A percentile compares a stretch with the other conserved stretches of the same genome.
phyloP scores from a whole-genome alignment of 352 stramenopile species.

The Aphanomyces stellatus region DNA sequence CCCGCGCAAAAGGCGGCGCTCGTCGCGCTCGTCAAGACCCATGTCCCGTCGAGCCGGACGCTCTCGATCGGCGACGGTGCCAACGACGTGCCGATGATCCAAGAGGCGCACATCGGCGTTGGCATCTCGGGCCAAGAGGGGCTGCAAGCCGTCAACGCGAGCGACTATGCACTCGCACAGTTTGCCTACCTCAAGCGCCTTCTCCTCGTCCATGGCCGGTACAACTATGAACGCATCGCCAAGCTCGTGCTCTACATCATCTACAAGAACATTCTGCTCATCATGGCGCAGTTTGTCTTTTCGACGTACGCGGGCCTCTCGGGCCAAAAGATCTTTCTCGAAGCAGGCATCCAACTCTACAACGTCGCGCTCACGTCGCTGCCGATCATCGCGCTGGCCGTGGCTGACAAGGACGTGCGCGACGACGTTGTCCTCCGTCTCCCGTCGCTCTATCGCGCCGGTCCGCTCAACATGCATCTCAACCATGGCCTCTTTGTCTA shows the following conservation, averaged over 20 bases:
- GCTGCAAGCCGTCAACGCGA: slow-evolving; percentile 88
- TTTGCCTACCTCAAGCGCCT: slow-evolving; percentile 90
- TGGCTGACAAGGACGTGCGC: slow-evolving; percentile 64
- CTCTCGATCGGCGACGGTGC: slow-evolving; percentile 90
- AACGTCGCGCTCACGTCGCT: slow-evolving; percentile 67
- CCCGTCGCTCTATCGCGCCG: slow-evolving; percentile 53
- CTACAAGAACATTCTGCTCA: slow-evolving; percentile 89
- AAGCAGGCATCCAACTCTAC: slow-evolving; percentile 69
- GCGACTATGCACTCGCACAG: slow-evolving; percentile 90
- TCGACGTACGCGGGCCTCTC: slow-evolving; percentile 66
- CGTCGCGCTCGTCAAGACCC: slow-evolving; percentile 72
- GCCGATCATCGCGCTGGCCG: slow-evolving; percentile 57
- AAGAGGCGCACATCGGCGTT: slow-evolving; percentile 89
- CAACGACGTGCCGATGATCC: slow-evolving; percentile 95
- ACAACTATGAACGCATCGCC: slow-evolving; percentile 86
- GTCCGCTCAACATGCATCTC: slow-evolving; percentile 53
- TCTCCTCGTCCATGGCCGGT: slow-evolving; percentile 86
- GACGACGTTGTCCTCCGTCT: slow-evolving; percentile 58
- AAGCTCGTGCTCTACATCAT: slow-evolving; percentile 90
- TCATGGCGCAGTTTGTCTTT: slow-evolving; percentile 65
- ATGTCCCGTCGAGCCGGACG: slow-evolving; percentile 31
- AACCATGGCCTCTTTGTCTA: slow-evolving; percentile 53
- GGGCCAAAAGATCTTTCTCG: slow-evolving; percentile 77
- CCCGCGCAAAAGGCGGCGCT: slow-evolving; percentile 82
- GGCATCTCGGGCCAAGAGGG: slow-evolving; percentile 90